A percentile compares a stretch with the other conserved stretches of the same genome.
These are phyloP conservation scores for Hypoxylon rubiginosum DNA, from an alignment of 2,329 filamentous ascomycete genomes.

Conservation along the genomic window DNA sequence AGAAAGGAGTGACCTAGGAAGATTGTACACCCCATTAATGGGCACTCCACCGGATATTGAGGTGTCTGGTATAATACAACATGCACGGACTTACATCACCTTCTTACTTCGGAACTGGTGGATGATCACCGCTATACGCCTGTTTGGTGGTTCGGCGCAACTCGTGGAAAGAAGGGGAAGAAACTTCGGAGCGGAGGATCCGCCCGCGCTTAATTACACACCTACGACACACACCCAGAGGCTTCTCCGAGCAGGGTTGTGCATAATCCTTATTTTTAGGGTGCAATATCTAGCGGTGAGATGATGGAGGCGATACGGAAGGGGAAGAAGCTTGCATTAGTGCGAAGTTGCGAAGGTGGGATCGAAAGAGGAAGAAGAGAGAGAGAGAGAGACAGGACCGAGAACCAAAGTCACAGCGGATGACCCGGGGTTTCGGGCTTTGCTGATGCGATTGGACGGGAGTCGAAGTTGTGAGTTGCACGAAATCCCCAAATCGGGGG, in stretches of 20 bases:
- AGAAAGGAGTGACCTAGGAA: constrained; percentile 3
- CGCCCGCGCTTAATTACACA: constrained; percentile 4
- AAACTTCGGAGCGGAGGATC: constrained; percentile 1
- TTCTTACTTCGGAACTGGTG: background rate
- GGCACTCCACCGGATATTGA: background rate
- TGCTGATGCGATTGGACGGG: constrained; percentile 24
- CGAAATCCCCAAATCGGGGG: constrained; percentile 20
- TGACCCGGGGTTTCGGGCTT: constrained; percentile 34
- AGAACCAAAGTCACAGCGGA: constrained; percentile 1
- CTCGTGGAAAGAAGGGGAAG: background rate
- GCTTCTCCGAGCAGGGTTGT: constrained; percentile 35
- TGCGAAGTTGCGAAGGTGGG: background rate
- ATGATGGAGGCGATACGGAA: background rate
- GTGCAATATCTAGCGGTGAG: background rate
- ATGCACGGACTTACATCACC: background rate
- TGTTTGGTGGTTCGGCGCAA: background rate
- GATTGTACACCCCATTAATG: constrained; percentile 4
- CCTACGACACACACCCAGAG: constrained; percentile 19
- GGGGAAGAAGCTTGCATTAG: constrained; percentile 3
- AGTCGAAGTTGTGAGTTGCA: constrained; percentile 18
- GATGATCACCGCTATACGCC: background rate
- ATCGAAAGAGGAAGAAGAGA: background rate
- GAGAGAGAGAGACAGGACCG: background rate
- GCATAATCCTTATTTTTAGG: constrained; percentile 1
- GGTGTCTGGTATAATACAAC: constrained; percentile 2